Evolutionary conservation across 176 grass and related monocot species (phyloP), one percentile per base, ranked within the genome.

Genomic region (Miscanthus lutarioriparius): DNA sequence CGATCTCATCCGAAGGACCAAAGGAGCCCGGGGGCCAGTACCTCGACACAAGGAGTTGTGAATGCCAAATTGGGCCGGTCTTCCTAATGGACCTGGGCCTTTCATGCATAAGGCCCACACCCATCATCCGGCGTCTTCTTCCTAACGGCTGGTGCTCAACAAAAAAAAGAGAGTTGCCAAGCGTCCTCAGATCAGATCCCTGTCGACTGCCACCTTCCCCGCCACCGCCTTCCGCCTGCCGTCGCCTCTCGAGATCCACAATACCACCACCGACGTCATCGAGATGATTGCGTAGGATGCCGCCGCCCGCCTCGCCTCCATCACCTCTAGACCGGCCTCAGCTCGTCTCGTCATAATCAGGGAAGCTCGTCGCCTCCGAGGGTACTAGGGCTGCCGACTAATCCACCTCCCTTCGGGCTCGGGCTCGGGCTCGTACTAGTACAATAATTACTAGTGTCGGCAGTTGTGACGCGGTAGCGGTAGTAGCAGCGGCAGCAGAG

Each of bases 361-460:
- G 51, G 51, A 54, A 54, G 19, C 51, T 23, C 54, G 20, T 23
- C 53, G 20, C 53, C 53, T 58, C 53, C 20, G 36, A n/a, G 20
- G 20, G 19, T 7, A 58, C 53, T 20, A n/a, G 20, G 8, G 20
- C 19, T 10, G 9, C 54, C 54, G 54, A 23, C 54, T 22, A 59
- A 23, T 23, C 0, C 9, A 59, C 22, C 54, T 59, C 54, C 22
- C 22, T 8, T 59, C 23, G 54, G 22, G 1, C 54, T 59, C 22
- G 22, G 10, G 23, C 22, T 59, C 23, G 54, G 22, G 1, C 54
- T 59, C 22, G 22, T 23, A 59, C 22, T 23, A n/a, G 8, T 10
- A 10, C 22, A 59, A 0, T 0, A 59, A 10, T 58, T n/a, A 0
- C 53, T n/a, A 23, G 22, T 0, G 22, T 59, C 3, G 22, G 7